phyloP scores from a whole-genome alignment of 2,329 filamentous ascomycete genomes.

The Ascochyta clinopodiicola region DNA sequence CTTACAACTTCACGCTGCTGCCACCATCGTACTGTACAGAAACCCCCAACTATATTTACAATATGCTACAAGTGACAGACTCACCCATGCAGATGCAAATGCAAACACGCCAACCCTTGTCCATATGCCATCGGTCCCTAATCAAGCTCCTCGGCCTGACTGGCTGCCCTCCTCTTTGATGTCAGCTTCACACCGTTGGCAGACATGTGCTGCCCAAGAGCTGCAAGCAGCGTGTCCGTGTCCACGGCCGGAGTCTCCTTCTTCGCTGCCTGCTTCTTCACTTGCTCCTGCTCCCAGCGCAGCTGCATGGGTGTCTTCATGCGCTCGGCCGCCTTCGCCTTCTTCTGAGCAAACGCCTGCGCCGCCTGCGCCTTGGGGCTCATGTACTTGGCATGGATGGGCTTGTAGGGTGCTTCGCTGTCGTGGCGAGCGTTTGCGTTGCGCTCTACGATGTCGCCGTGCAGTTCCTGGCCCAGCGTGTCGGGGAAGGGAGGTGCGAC shows the following conservation, averaged over 20 bases:
- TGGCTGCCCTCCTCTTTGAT: constrained; percentile 19
- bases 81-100: not conserved
- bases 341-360: constrained; percentile 39
- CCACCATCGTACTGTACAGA: constrained; percentile 6
- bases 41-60: constrained; percentile 28
- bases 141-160: constrained; percentile 18
- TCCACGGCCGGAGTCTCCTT: constrained; percentile 32
- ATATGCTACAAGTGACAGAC: constrained; percentile 21
- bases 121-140: constrained; percentile 7
- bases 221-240: constrained; percentile 47
- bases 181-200: constrained; percentile 27
- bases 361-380: constrained; percentile 18
- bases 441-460: constrained; percentile 67
- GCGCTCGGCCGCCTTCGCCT: constrained; percentile 24
- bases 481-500: constrained; percentile 78
- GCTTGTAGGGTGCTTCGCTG: constrained; percentile 31
- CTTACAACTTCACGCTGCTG: not conserved
- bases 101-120: not conserved
- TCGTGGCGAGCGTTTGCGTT: constrained; percentile 68
- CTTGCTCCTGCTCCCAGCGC: constrained; percentile 40
- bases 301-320: constrained; percentile 47
- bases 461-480: constrained; percentile 80
- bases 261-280: constrained; percentile 29
- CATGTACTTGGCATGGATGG: constrained; percentile 9
- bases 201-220: constrained; percentile 52